Base-by-base conservation (phyloP, 2,329 filamentous ascomycete genomes). In the Decorospora gaudefroyi region DNA sequence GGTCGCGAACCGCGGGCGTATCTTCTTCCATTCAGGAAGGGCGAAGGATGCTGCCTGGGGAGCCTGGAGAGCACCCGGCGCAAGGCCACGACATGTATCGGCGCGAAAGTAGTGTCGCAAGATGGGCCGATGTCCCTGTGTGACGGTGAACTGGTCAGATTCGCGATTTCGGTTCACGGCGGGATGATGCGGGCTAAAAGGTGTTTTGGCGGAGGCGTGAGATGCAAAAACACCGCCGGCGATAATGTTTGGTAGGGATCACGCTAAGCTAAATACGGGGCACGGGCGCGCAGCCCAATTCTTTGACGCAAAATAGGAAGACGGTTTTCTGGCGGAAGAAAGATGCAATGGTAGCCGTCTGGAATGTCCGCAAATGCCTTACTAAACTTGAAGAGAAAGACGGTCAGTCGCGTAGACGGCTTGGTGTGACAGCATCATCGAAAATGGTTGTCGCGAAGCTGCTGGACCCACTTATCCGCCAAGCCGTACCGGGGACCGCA, bases 21-120 rank as follows among this genome's bases (percentile, higher is more conserved):
- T 58, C 57, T 58, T 55, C 50, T 52, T 63, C 62, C 63, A 66
- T 63, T 61, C 58, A 64, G 49, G 45, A 49, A 57, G 54, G 49
- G 53, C 57, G 59, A 48, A 48, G 46, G 51, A 50, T 30, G 54
- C 51, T 55, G 58, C 51, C 57, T 53, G 43, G 53, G 66, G 53
- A 60, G 58, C 51, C 56, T 54, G 38, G 46, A 66, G 57, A 66
- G 64, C 61, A 63, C 67, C 63, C 52, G 48, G 52, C 56, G 54
- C 62, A 51, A 51, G 55, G 53, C 59, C 57, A 59, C 46, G 51
- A 51, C 62, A 64, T 65, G 39, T 56, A 65, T 50, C 46, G 48
- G 40, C 42, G 33, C 57, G 52, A 61, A 57, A 40, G 26, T 12
- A 35, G 49, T 51, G 57, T 62, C 59, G 54, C 51, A 51, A 34